A percentile compares a stretch with the other conserved stretches of the same genome.
Conservation (phyloP, 179 eudicot species). For the Amaranthus tricolor region DNA sequence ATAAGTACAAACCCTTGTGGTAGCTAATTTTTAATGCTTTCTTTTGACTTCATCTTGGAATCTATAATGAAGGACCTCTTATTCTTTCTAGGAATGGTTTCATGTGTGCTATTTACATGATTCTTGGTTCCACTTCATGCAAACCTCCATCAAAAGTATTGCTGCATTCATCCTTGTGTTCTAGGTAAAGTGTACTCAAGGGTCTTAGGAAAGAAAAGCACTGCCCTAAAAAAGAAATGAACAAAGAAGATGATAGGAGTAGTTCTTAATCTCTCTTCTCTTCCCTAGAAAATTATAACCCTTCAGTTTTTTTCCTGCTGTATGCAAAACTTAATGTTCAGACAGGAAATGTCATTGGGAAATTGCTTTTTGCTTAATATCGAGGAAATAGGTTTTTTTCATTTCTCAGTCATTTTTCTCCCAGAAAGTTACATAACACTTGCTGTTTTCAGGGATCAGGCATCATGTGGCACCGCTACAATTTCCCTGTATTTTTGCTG, state of each 20-base stretch:
- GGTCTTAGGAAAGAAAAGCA: too few species aligned
- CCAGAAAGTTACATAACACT: background rate
- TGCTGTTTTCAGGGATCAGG: constrained; percentile 80
- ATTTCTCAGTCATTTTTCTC: constrained; percentile 11
- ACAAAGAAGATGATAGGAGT: too few species aligned
- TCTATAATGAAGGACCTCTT: background rate
- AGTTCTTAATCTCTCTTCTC: too few species aligned
- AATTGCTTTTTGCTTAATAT: background rate
- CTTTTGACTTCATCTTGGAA: background rate
- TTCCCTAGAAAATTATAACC: too few species aligned
- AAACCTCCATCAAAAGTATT: too few species aligned
- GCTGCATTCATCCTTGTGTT: too few species aligned
- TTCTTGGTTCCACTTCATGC: background rate
- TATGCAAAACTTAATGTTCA: background rate
- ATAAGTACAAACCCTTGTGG: background rate
- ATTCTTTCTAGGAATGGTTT: background rate
- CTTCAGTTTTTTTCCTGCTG: background rate
- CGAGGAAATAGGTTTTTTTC: background rate
- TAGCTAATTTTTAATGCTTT: background rate
- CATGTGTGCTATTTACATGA: background rate
- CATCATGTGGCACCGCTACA: constrained; percentile 63
- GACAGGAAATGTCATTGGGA: background rate
- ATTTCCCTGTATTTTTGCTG: constrained; percentile 81
- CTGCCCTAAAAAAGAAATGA: too few species aligned
- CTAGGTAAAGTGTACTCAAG: too few species aligned